These are phyloP conservation scores for Saccharomyces hybrid DNA, from an alignment of 1,139 yeast genomes.

Conservation along the genomic window DNA sequence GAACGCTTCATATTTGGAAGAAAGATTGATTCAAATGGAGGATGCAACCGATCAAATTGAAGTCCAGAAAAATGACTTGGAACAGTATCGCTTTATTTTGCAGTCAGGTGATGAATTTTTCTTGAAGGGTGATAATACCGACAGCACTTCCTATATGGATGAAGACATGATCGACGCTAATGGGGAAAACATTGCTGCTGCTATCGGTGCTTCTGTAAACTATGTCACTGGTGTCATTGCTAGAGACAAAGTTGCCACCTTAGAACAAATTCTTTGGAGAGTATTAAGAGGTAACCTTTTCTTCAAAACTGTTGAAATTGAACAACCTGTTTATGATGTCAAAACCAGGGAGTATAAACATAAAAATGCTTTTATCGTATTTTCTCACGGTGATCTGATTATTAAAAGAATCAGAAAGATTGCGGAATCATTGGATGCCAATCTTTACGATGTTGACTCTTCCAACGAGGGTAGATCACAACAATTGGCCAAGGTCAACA, in stretches of 20 bases:
- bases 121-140: slow-evolving; percentile 26
- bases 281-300: slow-evolving; percentile 82
- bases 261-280: slow-evolving; percentile 91
- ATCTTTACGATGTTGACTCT: slow-evolving; percentile 59
- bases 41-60: slow-evolving; percentile 49
- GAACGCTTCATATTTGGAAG: slow-evolving; percentile 55
- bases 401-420: slow-evolving; percentile 62
- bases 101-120: slow-evolving; percentile 65
- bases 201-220: slow-evolving; percentile 35
- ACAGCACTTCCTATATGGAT: slow-evolving; percentile 4
- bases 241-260: slow-evolving; percentile 56
- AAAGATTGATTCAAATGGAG: slow-evolving; percentile 47
- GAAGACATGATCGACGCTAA: slow-evolving; percentile 8
- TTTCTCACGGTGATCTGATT: slow-evolving; percentile 78
- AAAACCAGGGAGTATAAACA: slow-evolving; percentile 42
- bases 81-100: slow-evolving; percentile 62
- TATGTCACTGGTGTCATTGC: slow-evolving; percentile 81
- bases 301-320: slow-evolving; percentile 61
- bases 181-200: slow-evolving; percentile 9
- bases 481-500: slow-evolving; percentile 51
- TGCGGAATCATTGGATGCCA: slow-evolving; percentile 79
- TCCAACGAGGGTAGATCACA: slow-evolving; percentile 47
- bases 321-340: slow-evolving; percentile 48
- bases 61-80: slow-evolving; percentile 46
- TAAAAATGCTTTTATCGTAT: slow-evolving; percentile 73